These are phyloP conservation scores for Fusarium sp. DNA, from an alignment of 2,329 filamentous ascomycete species.

Conservation along the genomic window DNA sequence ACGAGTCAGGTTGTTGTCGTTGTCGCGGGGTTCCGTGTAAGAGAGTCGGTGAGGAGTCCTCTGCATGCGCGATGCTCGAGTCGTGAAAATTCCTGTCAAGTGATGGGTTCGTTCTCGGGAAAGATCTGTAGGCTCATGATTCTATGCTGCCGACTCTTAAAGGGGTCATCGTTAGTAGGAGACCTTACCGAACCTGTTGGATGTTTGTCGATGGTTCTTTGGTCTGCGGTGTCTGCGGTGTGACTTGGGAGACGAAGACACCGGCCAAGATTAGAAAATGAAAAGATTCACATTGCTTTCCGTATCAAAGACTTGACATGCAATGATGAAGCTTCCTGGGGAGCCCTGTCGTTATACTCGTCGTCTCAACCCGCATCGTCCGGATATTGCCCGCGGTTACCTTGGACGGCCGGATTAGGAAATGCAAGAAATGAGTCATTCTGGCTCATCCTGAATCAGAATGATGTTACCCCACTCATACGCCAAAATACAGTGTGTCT, in stretches of 20 bases:
- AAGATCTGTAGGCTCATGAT: background rate
- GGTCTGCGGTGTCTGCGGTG: background rate
- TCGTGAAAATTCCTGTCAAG: background rate
- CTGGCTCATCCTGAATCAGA: conserved; percentile 42
- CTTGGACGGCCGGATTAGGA: conserved; percentile 9
- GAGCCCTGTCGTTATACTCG: background rate
- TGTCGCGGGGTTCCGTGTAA: background rate
- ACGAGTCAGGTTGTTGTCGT: background rate
- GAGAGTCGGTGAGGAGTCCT: background rate
- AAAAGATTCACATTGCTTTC: background rate
- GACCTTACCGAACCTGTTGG: background rate
- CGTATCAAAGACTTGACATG: background rate
- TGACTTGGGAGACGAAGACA: background rate
- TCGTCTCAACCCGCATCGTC: background rate
- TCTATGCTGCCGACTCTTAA: background rate
- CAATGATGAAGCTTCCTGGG: background rate
- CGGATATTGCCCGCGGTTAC: background rate
- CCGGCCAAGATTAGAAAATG: background rate
- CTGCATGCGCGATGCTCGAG: background rate
- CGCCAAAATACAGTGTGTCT: too few relatives aligned
- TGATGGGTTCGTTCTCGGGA: background rate
- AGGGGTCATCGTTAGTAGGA: background rate
- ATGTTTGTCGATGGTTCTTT: too few relatives aligned
- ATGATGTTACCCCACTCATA: background rate
- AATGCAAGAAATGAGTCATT: conserved; percentile 47